A percentile compares a stretch with the other conserved stretches of the same genome.
These are phyloP conservation scores for Parathielavia hyrcaniae DNA, from an alignment of 495 filamentous ascomycete species.

Conservation along the genomic window DNA sequence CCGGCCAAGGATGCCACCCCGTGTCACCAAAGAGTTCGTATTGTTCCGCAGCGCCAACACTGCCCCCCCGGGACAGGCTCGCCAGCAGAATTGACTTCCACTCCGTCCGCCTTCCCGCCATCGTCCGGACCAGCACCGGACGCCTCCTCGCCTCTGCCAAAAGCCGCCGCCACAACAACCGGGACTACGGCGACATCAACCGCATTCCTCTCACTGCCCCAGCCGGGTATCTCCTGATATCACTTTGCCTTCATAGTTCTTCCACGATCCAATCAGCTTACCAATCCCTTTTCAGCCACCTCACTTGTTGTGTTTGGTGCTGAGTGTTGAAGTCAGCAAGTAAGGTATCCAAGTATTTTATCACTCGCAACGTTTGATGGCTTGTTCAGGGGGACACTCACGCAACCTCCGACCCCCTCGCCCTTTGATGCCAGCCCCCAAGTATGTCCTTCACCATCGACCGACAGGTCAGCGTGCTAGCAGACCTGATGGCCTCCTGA, in stretches of 20 bases:
- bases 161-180: conserved; percentile 3
- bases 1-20: not conserved
- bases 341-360: no score
- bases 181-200: conserved; percentile 6
- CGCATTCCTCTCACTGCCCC: no score
- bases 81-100: conserved; percentile 1
- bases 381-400: no score
- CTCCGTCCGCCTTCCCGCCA: conserved; percentile 4
- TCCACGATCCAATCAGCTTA: no score
- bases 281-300: no score
- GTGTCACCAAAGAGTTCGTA: conserved; percentile 6
- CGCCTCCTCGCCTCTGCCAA: conserved; percentile 2
- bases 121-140: not conserved
- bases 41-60: conserved; percentile 7
- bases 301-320: no score
- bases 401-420: no score
- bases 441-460: not conserved
- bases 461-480: not conserved
- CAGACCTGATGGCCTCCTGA: not conserved
- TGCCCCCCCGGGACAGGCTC: conserved; percentile 1
- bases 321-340: no score
- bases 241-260: no score
- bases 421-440: not conserved
- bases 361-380: no score
- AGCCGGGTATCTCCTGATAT: no score